Percentiles rank a stretch among this genome's conserved stretches.
These are phyloP conservation scores for Tulasnella calospora DNA, from an alignment of 768 basidiomycete genomes.

Conservation along the genomic window DNA sequence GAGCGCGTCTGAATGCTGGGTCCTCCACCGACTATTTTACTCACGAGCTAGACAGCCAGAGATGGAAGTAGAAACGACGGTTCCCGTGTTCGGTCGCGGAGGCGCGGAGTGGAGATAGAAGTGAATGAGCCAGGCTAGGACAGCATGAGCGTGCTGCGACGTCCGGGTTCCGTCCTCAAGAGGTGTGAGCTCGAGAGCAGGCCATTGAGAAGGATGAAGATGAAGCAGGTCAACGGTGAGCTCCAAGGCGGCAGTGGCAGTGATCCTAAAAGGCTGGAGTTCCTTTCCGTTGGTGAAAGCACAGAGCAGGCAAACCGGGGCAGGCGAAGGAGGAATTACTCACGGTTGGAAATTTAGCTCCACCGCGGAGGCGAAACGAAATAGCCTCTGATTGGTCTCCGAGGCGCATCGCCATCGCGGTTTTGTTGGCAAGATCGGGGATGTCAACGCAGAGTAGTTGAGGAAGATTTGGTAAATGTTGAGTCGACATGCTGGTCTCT, in stretches of 20 bases:
- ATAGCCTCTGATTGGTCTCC: conserved; percentile 20
- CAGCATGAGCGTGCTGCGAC: conserved; percentile 22
- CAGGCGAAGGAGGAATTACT: conserved; percentile 3
- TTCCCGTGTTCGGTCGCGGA: conserved; percentile 37
- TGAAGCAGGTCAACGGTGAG: background rate
- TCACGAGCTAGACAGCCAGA: conserved; percentile 62
- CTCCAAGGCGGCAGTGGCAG: background rate
- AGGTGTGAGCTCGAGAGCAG: background rate
- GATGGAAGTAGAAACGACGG: conserved; percentile 64
- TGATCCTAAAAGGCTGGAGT: background rate
- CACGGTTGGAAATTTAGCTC: conserved; percentile 20
- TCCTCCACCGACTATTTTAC: background rate
- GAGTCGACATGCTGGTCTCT: conserved; percentile 14
- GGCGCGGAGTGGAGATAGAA: conserved; percentile 30
- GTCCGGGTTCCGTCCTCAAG: conserved; percentile 11
- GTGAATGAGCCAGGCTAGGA: conserved; percentile 28
- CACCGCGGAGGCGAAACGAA: no score
- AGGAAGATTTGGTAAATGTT: conserved; percentile 3
- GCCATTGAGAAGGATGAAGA: background rate
- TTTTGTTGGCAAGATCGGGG: conserved; percentile 19
- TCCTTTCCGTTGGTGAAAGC: background rate
- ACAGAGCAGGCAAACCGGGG: background rate
- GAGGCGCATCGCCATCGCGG: background rate
- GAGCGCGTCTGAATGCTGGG: no score
- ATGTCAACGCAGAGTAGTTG: background rate